Base-by-base conservation (phyloP, 202 grass and related monocot genomes). In the Eragrostis tef region DNA sequence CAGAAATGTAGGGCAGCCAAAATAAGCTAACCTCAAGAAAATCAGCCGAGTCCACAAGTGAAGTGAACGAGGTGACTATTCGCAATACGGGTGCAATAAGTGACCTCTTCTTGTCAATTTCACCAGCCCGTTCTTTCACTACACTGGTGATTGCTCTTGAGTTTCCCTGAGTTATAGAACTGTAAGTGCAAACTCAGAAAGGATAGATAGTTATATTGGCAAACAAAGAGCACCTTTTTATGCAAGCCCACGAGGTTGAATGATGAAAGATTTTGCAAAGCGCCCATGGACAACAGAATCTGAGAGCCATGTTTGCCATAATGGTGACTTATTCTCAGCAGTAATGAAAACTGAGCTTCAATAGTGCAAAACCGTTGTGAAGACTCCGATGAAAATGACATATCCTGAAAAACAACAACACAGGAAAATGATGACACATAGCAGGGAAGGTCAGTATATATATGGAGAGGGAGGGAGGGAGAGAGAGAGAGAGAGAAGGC, bases 241-340 rank as follows among this genome's bases (percentile, higher is more conserved):
- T 83, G 90, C 50, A 70, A 91, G 72, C 80, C 60, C 51, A 83
- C 64, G 83, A 92, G 87, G 42, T 73, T 87, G 84, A 88, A 93
- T 56, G 92, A 91, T 21, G 90, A 91, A 77, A 98, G 92, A 84
- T 98, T 85, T 79, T 98, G 90, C 52, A 98, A 74, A 68, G 90
- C 82, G 77, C 90, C 86, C 95, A 98, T 94, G 41, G 90, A 94
- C 70, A 94, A 86, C 15, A 98, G 77, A 89, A 98, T 98, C 65
- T 94, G 95, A 87, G 90, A 69, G 57, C 95, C 92, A 78, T 94
- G 85, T 69, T 94, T 98, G 39, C 90, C 88, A 90, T 94, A 94
- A 52, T 88, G 89, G 79, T 94, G 82, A 77, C 92, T 91, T 70
- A 98, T 86, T 98, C 92, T 94, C 49, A 98, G 64, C 66, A 98